Evolutionary conservation across 2,329 filamentous ascomycete species (phyloP), one percentile per base, ranked within the genome.

Genomic region (Furcasterigmium furcatum): DNA sequence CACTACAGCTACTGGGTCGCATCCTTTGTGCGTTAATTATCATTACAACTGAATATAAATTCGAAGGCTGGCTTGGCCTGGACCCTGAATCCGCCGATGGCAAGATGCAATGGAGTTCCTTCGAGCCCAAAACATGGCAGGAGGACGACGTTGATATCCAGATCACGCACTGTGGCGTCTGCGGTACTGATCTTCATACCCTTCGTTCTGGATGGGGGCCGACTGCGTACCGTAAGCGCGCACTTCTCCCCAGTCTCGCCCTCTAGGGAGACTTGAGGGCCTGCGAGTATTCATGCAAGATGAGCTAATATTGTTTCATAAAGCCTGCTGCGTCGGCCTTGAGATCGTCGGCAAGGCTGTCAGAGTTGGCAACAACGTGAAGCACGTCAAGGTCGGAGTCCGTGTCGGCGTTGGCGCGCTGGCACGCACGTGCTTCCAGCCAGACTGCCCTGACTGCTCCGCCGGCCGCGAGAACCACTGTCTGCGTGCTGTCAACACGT

Each of bases 121-220:
- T 76, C 45, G 70, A 80, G 60, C 80, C 80, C 20, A 86, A 86
- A 68, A 63, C 65, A 10, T 86, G 80, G 75, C 75, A 81, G 42
- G 82, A 85, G 58, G 75, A 71, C 21, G 81, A 86, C 52, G 63
- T 87, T 43, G 83, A 87, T 56, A 82, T 87, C 55, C 71, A 77
- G 56, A 67, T 87, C 51, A 77, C 79, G 2, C 80, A 85, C 65
- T 85, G 80, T 56, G 82, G 82, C 51, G 74, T 87, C 50, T 87
- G 83, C 57, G 82, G 79, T 45, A 76, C 74, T 1, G 82, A 85
- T 51, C 38, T 84, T 22, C 80, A 85, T 61, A 76, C 68, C 2
- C 67, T 85, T 4, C 70, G 74, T 24, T 78, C 75, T 3, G 80
- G 74, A 41, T 79, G 76, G 76, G 65, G 55, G 46, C 51, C 60